These are phyloP conservation scores for Aaosphaeria arxii DNA, from an alignment of 2,329 filamentous ascomycete genomes.

Conservation along the genomic window DNA sequence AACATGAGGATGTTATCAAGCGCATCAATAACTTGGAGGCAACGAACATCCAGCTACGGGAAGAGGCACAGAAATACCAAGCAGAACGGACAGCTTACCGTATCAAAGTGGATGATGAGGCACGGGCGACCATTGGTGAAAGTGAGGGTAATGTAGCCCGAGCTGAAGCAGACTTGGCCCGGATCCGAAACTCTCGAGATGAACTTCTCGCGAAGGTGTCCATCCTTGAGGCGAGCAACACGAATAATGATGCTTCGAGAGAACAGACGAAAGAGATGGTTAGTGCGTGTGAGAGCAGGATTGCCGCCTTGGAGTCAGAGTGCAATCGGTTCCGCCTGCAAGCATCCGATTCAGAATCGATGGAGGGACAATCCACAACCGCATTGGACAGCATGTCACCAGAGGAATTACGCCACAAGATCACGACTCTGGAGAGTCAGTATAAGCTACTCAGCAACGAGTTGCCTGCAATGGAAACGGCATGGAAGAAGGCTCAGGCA, in stretches of 20 bases:
- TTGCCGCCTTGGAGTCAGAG: conserved; percentile 78
- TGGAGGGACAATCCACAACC: conserved; percentile 21
- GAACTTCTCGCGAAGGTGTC: conserved; percentile 79
- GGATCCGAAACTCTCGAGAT: conserved; percentile 80
- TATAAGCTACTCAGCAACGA: conserved; percentile 84
- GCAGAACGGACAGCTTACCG: conserved; percentile 82
- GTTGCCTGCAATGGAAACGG: conserved; percentile 81
- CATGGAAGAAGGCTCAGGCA: conserved; percentile 84
- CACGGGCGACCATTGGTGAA: conserved; percentile 68
- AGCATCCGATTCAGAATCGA: conserved; percentile 45
- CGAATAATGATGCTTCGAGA: conserved; percentile 67
- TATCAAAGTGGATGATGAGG: conserved; percentile 76
- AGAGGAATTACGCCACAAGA: conserved; percentile 72
- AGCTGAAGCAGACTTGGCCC: conserved; percentile 79
- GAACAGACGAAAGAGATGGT: conserved; percentile 78
- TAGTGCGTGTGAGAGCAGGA: conserved; percentile 74
- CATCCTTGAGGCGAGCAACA: conserved; percentile 74
- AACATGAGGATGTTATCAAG: conserved; percentile 90
- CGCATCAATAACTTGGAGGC: conserved; percentile 89
- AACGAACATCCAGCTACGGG: conserved; percentile 76
- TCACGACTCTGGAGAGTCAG: conserved; percentile 72
- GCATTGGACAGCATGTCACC: conserved; percentile 58
- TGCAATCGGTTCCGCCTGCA: conserved; percentile 66
- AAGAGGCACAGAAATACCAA: conserved; percentile 81
- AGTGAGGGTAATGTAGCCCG: conserved; percentile 78